Conservation (phyloP, 176 grass and related monocot species). For the Zoysia japonica region DNA sequence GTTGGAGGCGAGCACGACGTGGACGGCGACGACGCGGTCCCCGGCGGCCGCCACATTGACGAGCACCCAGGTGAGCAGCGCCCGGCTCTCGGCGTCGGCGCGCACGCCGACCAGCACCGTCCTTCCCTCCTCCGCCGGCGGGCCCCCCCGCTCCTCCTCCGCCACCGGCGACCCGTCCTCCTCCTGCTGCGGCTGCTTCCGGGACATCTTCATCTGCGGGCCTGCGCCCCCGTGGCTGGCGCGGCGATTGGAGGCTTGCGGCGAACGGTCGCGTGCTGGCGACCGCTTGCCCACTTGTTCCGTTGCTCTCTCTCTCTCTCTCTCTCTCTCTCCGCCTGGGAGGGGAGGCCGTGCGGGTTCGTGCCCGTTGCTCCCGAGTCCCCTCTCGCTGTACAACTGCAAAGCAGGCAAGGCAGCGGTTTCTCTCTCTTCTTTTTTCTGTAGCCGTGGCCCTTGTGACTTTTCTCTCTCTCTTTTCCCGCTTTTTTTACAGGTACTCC, state of each 20-base stretch:
- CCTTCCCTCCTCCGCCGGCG: constrained; percentile 37
- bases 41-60: constrained; percentile 63
- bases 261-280: constrained; percentile 36
- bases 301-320: constrained; percentile 26
- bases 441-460: neutral
- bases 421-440: neutral
- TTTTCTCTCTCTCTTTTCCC: neutral
- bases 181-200: constrained; percentile 2
- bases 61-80: constrained; percentile 86
- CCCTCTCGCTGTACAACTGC: neutral
- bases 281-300: constrained; percentile 8
- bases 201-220: constrained; percentile 45
- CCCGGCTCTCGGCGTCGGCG: constrained; percentile 70
- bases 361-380: neutral
- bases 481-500: neutral
- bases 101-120: constrained; percentile 76
- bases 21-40: constrained; percentile 83
- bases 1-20: constrained; percentile 53
- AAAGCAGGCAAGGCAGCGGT: neutral
- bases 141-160: constrained; percentile 10
- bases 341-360: constrained; percentile 26
- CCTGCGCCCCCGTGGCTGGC: too few species aligned
- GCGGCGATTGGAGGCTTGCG: constrained; percentile 3
- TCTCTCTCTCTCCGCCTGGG: neutral
- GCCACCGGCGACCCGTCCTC: neutral